phyloP scores from a whole-genome alignment of 768 basidiomycete species.

The Pluteus cervinus region DNA sequence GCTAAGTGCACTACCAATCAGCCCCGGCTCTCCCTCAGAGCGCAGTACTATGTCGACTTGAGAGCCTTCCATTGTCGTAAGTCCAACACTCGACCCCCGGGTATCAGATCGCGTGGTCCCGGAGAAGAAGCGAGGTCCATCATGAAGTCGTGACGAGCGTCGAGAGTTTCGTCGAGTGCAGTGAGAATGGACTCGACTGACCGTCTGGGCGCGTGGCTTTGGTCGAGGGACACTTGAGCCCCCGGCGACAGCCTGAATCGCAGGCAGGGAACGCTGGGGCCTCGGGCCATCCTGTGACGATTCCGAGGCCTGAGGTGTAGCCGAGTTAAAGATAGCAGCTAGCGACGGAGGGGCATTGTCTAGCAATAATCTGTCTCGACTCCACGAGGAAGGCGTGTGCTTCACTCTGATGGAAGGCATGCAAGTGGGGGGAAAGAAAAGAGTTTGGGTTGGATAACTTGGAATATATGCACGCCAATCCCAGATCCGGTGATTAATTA shows the following conservation, averaged over 20 bases:
- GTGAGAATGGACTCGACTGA: constrained; percentile 31
- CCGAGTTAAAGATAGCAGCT: constrained; percentile 11
- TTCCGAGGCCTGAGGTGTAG: constrained; percentile 1
- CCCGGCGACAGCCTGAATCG: no score
- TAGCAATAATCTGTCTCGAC: no score
- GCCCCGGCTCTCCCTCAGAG: constrained; percentile 29
- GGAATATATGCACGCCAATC: no score
- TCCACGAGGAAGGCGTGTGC: no score
- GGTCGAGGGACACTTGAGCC: constrained; percentile 6
- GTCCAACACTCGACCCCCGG: no score
- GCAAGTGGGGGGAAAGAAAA: no score
- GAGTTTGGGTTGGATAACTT: no score
- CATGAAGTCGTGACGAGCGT: constrained; percentile 6
- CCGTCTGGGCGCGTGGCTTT: constrained; percentile 22
- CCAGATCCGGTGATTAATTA: no score
- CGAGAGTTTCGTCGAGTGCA: constrained; percentile 15
- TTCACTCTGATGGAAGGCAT: no score
- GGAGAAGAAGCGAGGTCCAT: no score
- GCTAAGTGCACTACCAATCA: constrained; percentile 40
- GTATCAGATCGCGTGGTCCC: no score
- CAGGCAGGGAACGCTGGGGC: constrained; percentile 5
- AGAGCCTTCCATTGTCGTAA: constrained; percentile 30
- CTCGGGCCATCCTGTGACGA: not conserved
- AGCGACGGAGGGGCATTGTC: constrained; percentile 6
- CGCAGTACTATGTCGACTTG: constrained; percentile 35